Evolutionary conservation across 805 yeast species (phyloP).

Genomic region (Cyberlindnera veronae): DNA sequence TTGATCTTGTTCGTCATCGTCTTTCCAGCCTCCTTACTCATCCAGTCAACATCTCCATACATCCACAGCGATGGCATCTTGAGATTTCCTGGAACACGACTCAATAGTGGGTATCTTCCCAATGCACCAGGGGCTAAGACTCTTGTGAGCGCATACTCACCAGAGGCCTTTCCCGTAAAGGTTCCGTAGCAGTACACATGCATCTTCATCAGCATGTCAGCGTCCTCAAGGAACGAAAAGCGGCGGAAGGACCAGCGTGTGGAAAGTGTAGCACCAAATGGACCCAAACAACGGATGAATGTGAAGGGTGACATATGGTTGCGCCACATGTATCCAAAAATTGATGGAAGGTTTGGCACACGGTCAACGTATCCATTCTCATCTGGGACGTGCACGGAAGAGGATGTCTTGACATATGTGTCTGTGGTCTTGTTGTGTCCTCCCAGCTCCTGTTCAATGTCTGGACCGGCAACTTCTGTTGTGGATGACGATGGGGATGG

Average conservation of each 20-base stretch:
- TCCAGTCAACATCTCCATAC: conserved; percentile 72
- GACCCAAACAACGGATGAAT: conserved; percentile 48
- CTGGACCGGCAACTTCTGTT: conserved; percentile 24
- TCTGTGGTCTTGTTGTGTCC: conserved; percentile 14
- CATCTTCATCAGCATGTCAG: conserved; percentile 35
- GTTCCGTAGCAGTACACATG: conserved; percentile 52
- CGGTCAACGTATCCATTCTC: conserved; percentile 33
- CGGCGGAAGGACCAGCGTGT: conserved; percentile 54
- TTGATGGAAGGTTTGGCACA: conserved; percentile 33
- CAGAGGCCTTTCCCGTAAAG: conserved; percentile 55
- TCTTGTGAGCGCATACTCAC: conserved; percentile 61
- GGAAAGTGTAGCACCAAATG: conserved; percentile 48
- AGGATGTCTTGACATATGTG: conserved; percentile 16
- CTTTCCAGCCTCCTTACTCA: conserved; percentile 59
- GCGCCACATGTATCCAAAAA: conserved; percentile 47
- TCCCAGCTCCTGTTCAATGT: conserved; percentile 33
- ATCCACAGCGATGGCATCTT: conserved; percentile 42
- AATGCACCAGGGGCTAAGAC: conserved; percentile 55
- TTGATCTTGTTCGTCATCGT: conserved; percentile 37
- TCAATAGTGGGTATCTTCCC: conserved; percentile 54
- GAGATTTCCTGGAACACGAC: conserved; percentile 42
- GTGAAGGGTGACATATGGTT: conserved; percentile 53
- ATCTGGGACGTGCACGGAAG: conserved; percentile 28
- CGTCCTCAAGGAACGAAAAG: conserved; percentile 31
- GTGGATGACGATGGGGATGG: neutral